These are phyloP conservation scores for Umbelopsis sp. DNA, from an alignment of 371 early-diverging fungal genomes.

Conservation along the genomic window DNA sequence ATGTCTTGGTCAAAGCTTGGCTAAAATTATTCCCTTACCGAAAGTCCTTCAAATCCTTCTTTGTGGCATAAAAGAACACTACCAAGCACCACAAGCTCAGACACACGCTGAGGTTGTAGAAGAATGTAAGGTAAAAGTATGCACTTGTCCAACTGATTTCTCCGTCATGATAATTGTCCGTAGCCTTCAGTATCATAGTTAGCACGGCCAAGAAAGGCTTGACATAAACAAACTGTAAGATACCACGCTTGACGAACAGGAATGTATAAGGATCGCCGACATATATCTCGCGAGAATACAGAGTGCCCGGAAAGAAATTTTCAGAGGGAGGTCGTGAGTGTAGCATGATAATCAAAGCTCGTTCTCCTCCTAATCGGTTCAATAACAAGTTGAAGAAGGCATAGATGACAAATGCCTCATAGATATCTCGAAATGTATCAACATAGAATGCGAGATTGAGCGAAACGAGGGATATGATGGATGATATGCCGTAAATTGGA, in stretches of 20 bases:
- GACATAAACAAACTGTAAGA: conserved; percentile 91
- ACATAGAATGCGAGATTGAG: conserved; percentile 82
- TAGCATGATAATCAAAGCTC: conserved; percentile 77
- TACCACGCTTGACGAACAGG: conserved; percentile 86
- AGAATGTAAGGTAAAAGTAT: conserved; percentile 82
- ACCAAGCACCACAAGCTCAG: conserved; percentile 86
- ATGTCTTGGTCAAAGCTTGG: no score
- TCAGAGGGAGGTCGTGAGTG: conserved; percentile 76
- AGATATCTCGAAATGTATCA: conserved; percentile 92
- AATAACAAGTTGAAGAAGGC: conserved; percentile 91
- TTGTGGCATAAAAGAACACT: conserved; percentile 87
- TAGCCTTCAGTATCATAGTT: conserved; percentile 80
- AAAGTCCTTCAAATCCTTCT: conserved; percentile 78
- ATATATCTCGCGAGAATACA: conserved; percentile 80
- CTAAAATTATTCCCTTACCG: conserved; percentile 50
- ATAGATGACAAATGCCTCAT: conserved; percentile 97
- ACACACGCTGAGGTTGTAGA: conserved; percentile 89
- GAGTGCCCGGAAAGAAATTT: conserved; percentile 85
- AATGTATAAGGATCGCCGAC: conserved; percentile 90
- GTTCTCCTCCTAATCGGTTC: conserved; percentile 93
- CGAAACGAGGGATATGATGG: conserved; percentile 78
- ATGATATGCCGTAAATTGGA: conserved; percentile 89
- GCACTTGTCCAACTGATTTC: conserved; percentile 69
- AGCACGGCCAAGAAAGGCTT: conserved; percentile 83
- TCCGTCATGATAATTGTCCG: conserved; percentile 82